Base-by-base conservation (phyloP, 2,329 filamentous ascomycete genomes). In the Neurospora sp. region DNA sequence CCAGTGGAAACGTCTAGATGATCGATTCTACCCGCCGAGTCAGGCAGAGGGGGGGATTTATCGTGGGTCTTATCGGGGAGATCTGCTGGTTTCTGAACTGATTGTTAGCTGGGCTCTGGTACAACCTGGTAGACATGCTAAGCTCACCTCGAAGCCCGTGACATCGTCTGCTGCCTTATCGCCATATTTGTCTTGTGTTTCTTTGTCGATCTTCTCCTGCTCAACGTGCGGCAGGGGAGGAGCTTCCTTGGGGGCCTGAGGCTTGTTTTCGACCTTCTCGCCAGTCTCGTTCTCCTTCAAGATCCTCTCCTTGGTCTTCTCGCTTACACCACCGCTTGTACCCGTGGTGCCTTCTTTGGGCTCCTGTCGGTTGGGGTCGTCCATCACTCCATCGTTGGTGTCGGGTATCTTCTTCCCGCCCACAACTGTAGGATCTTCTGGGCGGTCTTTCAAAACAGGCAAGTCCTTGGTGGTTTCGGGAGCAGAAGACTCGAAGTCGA, bases 261-360 rank as follows among this genome's bases (percentile, higher is more conserved):
- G 94, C 72, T 89, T 90, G 78, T 93, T 95, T 76, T 91, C 87
- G 39, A 84, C 80, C 79, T 86, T 92, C 79, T 85, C 87, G 74
- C 86, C 90, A 3, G 85, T 89, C 77, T 86, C 84, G 71, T 85
- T 86, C 78, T 93, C 90, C 74, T 90, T 85, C 43, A 86, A 85
- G 77, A 91, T 90, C 72, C 88, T 86, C 67, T 89, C 90, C 82
- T 93, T 96, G 75, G 89, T 89, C 80, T 96, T 97, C 78, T 94
- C 91, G 36, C 91, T 93, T 58, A 98, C 92, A 68, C 95, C 94
- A 13, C 93, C 94, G 77, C 94, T 92, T 1, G 92, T 97, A 46
- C 95, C 95, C 4, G 91, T 92, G 2, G 93, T 96, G 66, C 94
- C 95, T 78, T 93, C 87, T 78, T 93, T 94, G 4, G 94, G 93